Percentiles rank a stretch among this genome's conserved stretches.
Conservation (phyloP, 2,329 filamentous ascomycete species). For the Ceratocystis variospora region DNA sequence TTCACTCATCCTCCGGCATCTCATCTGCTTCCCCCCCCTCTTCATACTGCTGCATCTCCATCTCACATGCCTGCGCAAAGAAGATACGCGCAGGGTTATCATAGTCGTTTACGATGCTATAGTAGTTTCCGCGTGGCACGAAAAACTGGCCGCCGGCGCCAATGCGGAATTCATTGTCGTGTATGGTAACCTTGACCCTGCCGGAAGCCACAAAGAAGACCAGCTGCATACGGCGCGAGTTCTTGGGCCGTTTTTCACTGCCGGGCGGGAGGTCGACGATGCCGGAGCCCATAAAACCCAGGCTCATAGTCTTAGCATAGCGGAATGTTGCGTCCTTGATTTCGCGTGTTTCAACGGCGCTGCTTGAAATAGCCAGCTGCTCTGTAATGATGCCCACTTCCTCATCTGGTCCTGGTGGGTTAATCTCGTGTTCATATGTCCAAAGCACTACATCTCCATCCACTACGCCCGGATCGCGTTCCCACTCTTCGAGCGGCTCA, state of each 20-base stretch:
- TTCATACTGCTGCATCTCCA: conserved; percentile 23
- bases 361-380: conserved; percentile 42
- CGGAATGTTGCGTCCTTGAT: conserved; percentile 59
- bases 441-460: conserved; percentile 50
- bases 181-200: conserved; percentile 65
- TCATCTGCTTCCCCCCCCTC: conserved; percentile 36
- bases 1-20: conserved; percentile 21
- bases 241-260: conserved; percentile 77
- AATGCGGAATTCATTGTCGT: conserved; percentile 65
- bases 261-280: conserved; percentile 78
- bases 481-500: conserved; percentile 54
- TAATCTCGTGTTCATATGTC: conserved; percentile 42
- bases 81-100: conserved; percentile 64
- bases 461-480: conserved; percentile 50
- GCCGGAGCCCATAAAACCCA: conserved; percentile 78
- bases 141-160: conserved; percentile 83
- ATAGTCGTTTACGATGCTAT: conserved; percentile 75
- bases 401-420: conserved; percentile 42
- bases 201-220: conserved; percentile 83
- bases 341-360: conserved; percentile 43
- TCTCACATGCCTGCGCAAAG: conserved; percentile 76
- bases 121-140: conserved; percentile 89
- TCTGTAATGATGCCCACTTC: conserved; percentile 40
- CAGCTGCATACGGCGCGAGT: conserved; percentile 92
- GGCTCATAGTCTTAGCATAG: conserved; percentile 75